Evolutionary conservation across 164 flowering plant species (phyloP).

Genomic region (Vitis riparia): DNA sequence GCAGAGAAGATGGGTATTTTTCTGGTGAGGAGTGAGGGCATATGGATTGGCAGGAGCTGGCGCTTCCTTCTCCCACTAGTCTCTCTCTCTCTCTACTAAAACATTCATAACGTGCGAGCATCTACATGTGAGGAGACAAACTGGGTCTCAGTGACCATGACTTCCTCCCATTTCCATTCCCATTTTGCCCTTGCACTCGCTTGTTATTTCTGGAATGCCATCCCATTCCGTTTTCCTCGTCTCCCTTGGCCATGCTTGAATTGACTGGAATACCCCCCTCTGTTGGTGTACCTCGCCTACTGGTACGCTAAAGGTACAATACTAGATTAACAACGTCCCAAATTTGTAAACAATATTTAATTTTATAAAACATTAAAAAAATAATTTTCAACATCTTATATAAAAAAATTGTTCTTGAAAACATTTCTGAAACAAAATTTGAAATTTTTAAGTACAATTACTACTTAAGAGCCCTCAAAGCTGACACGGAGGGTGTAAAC

Average conservation of each 20-base stretch:
- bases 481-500: too few relatives aligned
- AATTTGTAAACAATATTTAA: too few relatives aligned
- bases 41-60: constrained; percentile 20
- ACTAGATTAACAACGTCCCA: too few relatives aligned
- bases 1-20: constrained; percentile 14
- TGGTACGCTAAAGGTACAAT: too few relatives aligned
- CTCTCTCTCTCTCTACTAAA: constrained; percentile 6
- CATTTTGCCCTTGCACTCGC: constrained; percentile 4
- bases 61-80: neutral
- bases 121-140: constrained; percentile 68
- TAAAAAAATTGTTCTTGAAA: too few relatives aligned
- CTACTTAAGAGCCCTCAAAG: too few relatives aligned
- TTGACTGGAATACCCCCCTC: constrained; percentile 3
- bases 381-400: too few relatives aligned
- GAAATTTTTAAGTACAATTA: too few relatives aligned
- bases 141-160: constrained; percentile 35
- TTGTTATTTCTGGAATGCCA: constrained; percentile 7
- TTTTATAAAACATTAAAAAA: too few relatives aligned
- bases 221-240: neutral
- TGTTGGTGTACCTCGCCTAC: too few relatives aligned
- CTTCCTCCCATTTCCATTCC: constrained; percentile 11
- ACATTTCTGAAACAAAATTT: too few relatives aligned
- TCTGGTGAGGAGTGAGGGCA: constrained; percentile 15
- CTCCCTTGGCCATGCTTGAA: too few relatives aligned
- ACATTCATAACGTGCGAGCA: constrained; percentile 65